Evolutionary conservation across 805 yeast genomes (phyloP), one percentile per base, ranked within the genome.

Genomic region (Hanseniaspora lachancei): DNA sequence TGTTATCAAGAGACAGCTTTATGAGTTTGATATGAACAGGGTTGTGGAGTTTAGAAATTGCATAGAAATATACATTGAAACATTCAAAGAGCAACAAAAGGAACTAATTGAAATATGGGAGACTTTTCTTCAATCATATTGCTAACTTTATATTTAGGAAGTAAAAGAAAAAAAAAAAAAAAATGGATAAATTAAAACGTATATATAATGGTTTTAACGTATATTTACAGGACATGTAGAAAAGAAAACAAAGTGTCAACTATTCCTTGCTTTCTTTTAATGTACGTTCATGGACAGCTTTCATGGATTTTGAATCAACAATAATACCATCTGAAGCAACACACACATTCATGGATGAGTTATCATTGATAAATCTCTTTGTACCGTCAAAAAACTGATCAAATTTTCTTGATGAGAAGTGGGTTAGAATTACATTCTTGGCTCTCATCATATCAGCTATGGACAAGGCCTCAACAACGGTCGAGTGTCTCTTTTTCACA

Each of bases 11-110:
- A 66, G 68, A 42, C 96, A 93, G 62, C 69, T 91, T 29, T 72
- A 68, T 38, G 64, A 67, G 16, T 87, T 89, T 65, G 95, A 88
- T 64, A 71, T 73, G 46, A 91, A 84, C 57, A 85, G 82, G 62
- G 77, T 87, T 38, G 80, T 78, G 40, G 97, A 89, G 62, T 88
- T 91, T 69, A 78, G 96, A 65, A 86, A 86, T 63, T 79, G 89
- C 59, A 86, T 91, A 53, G 98, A 93, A 68, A 83, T 91, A 13
- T 89, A 82, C 63, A 77, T 95, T 65, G 97, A 93, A 68, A 80
- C 93, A 53, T 78, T 93, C 24, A 85, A 89, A 55, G 98, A 93
- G 69, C 77, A 89, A 35, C 98, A 93, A 69, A 93, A 93, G 70
- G 96, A 89, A 66, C 81, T 84, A 35, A 86, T 86, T 58, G 95